phyloP scores from a whole-genome alignment of 2,329 filamentous ascomycete species.

The Amphichorda felina region DNA sequence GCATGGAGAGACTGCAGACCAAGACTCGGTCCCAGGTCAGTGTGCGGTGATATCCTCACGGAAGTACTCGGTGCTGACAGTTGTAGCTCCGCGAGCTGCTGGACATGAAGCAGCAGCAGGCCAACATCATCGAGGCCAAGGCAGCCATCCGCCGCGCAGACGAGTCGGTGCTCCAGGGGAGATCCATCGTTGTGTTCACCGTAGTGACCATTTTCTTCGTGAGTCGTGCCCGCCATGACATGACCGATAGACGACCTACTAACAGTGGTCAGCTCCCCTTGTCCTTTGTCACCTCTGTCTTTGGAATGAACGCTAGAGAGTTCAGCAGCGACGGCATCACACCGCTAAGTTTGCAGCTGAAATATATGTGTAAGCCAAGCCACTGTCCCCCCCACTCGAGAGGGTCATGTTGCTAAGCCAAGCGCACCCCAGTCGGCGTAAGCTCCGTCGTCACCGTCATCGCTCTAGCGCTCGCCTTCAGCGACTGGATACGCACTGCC shows the following conservation, averaged over 20 bases:
- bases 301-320: conserved; percentile 23
- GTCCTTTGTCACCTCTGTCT: conserved; percentile 22
- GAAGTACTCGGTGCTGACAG: too few species aligned
- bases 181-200: conserved; percentile 32
- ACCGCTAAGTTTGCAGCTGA: conserved; percentile 7
- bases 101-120: conserved; percentile 32
- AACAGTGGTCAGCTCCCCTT: conserved; percentile 16
- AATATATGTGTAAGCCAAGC: conserved; percentile 13
- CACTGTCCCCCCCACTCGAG: background rate
- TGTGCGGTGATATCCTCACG: background rate
- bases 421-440: conserved; percentile 6
- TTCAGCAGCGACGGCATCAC: conserved; percentile 8
- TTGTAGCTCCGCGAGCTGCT: conserved; percentile 21
- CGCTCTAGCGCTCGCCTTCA: conserved; percentile 10
- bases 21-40: conserved; percentile 13
- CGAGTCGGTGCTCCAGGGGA: conserved; percentile 27
- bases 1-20: conserved; percentile 13
- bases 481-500: conserved; percentile 8
- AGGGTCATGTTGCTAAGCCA: background rate
- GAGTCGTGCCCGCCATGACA: conserved; percentile 7
- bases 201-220: conserved; percentile 34
- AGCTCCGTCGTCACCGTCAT: conserved; percentile 8
- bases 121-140: conserved; percentile 31
- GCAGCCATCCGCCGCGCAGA: conserved; percentile 25
- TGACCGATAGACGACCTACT: background rate